Percentiles rank a stretch among this genome's conserved stretches.
phyloP scores from a whole-genome alignment of 2,329 filamentous ascomycete species.

The Cladophialophora bantiana region DNA sequence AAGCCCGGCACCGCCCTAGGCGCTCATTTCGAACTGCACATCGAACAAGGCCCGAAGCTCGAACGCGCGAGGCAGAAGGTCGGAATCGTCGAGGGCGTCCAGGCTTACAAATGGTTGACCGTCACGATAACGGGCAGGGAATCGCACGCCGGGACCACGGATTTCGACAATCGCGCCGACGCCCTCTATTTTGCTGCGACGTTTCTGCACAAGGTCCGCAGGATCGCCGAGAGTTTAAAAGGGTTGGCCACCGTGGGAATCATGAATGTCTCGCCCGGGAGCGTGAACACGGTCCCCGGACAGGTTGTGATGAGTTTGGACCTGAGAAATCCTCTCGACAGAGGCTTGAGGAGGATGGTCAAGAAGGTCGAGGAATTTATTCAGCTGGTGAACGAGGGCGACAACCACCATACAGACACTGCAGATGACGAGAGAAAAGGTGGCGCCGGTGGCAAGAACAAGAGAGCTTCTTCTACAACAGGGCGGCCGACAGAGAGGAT shows the following conservation, averaged over 20 bases:
- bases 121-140: constrained; percentile 71
- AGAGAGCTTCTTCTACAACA: neutral
- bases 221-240: constrained; percentile 62
- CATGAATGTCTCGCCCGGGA: constrained; percentile 69
- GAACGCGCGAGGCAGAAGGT: constrained; percentile 69
- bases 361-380: constrained; percentile 17
- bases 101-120: constrained; percentile 77
- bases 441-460: neutral
- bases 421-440: neutral
- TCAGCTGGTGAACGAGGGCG: constrained; percentile 64
- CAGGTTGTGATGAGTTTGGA: constrained; percentile 54
- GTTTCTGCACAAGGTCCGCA: constrained; percentile 71
- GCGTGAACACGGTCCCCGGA: constrained; percentile 76
- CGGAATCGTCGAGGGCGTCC: constrained; percentile 74
- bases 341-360: constrained; percentile 30
- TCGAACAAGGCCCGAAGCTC: constrained; percentile 81
- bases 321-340: constrained; percentile 35
- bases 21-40: constrained; percentile 85
- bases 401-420: constrained; percentile 64
- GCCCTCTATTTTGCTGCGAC: constrained; percentile 71
- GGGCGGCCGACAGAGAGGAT: neutral
- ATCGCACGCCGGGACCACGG: constrained; percentile 77
- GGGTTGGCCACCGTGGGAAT: constrained; percentile 76
- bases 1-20: constrained; percentile 66
- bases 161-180: constrained; percentile 70